These are phyloP conservation scores for Umbelopsis sp. DNA, from an alignment of 192 early-diverging fungal species.

Conservation along the genomic window DNA sequence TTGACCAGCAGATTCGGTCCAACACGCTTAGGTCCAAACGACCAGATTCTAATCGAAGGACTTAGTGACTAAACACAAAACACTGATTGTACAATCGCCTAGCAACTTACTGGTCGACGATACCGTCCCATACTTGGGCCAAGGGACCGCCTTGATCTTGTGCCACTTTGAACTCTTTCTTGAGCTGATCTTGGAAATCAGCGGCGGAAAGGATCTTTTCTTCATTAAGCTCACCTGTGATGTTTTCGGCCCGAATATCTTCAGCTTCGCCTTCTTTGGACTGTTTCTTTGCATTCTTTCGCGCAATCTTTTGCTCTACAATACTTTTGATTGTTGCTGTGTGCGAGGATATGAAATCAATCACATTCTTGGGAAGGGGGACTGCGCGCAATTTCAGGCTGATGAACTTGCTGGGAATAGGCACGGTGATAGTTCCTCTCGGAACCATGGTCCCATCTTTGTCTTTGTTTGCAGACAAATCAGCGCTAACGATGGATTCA, in stretches of 20 bases:
- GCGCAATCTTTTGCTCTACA: slow-evolving; percentile 48
- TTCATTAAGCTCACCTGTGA: not conserved
- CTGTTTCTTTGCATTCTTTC: slow-evolving; percentile 32
- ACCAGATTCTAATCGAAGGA: slow-evolving; percentile 61
- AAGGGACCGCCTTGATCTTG: slow-evolving; percentile 42
- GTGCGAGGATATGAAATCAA: slow-evolving; percentile 56
- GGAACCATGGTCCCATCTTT: slow-evolving; percentile 54
- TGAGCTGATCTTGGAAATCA: slow-evolving; percentile 45
- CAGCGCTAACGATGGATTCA: slow-evolving; percentile 76
- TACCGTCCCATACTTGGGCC: slow-evolving; percentile 46
- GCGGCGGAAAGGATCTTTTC: slow-evolving; percentile 27
- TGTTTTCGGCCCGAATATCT: slow-evolving; percentile 24
- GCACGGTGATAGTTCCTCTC: slow-evolving; percentile 62
- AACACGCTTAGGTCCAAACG: slow-evolving; percentile 80
- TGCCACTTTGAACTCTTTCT: slow-evolving; percentile 52
- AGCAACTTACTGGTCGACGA: slow-evolving; percentile 50
- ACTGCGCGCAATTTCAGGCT: slow-evolving; percentile 68
- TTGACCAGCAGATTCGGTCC: slow-evolving; percentile 84
- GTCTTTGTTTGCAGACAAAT: slow-evolving; percentile 42
- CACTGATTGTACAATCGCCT: too few relatives aligned
- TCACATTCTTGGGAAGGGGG: slow-evolving; percentile 68
- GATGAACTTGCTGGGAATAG: slow-evolving; percentile 62
- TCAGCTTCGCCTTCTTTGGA: slow-evolving; percentile 20
- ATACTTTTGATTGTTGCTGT: slow-evolving; percentile 56
- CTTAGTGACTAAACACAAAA: not conserved